These are phyloP conservation scores for Knoxdaviesia proteae DNA, from an alignment of 2,329 filamentous ascomycete species.

Conservation along the genomic window DNA sequence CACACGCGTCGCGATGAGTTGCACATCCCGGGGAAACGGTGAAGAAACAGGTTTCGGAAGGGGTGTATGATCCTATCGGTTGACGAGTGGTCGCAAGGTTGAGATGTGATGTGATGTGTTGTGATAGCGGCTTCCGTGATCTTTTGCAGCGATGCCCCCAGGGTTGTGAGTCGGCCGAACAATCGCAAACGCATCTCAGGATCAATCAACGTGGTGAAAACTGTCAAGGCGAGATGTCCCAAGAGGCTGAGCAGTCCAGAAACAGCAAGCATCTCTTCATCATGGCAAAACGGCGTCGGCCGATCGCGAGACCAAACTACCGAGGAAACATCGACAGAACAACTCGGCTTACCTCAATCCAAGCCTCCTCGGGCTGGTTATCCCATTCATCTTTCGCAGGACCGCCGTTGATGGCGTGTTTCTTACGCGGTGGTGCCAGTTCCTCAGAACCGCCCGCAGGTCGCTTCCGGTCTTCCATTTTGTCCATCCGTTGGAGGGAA, in stretches of 20 bases:
- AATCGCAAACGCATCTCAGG: too few species aligned
- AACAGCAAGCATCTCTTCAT: not conserved
- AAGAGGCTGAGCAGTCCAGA: not conserved
- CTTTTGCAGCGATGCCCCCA: too few species aligned
- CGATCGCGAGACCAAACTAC: not conserved
- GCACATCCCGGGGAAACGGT: too few species aligned
- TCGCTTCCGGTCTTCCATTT: conserved; percentile 98
- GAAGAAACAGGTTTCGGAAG: too few species aligned
- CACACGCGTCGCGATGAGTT: too few species aligned
- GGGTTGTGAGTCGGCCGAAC: too few species aligned
- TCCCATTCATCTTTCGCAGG: conserved; percentile 32
- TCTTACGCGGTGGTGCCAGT: conserved; percentile 73
- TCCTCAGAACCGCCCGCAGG: conserved; percentile 68
- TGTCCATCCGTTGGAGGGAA: conserved; percentile 47
- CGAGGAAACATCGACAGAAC: conserved; percentile 1
- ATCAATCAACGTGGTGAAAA: not conserved
- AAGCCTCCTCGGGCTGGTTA: conserved; percentile 37
- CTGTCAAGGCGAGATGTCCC: not conserved
- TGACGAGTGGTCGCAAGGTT: too few species aligned
- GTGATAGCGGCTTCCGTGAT: too few species aligned
- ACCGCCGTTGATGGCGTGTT: conserved; percentile 70
- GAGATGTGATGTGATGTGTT: too few species aligned
- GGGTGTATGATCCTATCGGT: too few species aligned
- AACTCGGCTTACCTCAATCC: conserved; percentile 38
- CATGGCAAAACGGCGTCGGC: not conserved